Conservation (phyloP, 495 filamentous ascomycete species). For the Xylaria acuta region DNA sequence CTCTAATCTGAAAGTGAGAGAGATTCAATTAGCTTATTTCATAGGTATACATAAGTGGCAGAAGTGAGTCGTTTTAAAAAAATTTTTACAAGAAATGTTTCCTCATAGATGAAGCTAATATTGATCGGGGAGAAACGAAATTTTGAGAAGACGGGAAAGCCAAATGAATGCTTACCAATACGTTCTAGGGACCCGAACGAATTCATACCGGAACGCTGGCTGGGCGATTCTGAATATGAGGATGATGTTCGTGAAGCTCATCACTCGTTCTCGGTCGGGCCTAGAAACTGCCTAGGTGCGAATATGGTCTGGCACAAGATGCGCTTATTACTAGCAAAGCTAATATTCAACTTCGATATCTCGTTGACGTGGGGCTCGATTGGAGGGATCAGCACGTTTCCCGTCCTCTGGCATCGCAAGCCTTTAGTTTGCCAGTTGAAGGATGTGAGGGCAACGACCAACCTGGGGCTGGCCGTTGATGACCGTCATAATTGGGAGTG, state of each 20-base stretch:
- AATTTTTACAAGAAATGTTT: too few species aligned
- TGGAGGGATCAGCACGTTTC: background rate
- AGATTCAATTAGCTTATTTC: background rate
- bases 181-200: slow-evolving; percentile 39
- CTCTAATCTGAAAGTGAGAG: background rate
- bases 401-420: slow-evolving; percentile 6
- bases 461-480: background rate
- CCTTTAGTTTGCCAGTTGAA: background rate
- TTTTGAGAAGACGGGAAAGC: slow-evolving; percentile 22
- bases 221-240: slow-evolving; percentile 34
- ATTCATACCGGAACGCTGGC: slow-evolving; percentile 52
- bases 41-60: background rate
- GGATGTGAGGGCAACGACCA: background rate
- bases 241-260: slow-evolving; percentile 42
- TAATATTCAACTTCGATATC: slow-evolving; percentile 6
- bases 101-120: too few species aligned
- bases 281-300: slow-evolving; percentile 38
- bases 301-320: slow-evolving; percentile 50
- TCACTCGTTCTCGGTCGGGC: slow-evolving; percentile 39
- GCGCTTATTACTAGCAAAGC: slow-evolving; percentile 40
- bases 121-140: slow-evolving; percentile 15
- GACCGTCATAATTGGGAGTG: background rate
- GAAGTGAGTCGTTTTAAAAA: too few species aligned
- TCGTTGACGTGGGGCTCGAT: background rate
- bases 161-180: background rate